Evolutionary conservation across 148 eudicot genomes (phyloP).

Genomic region (Heliosperma pusillum): DNA sequence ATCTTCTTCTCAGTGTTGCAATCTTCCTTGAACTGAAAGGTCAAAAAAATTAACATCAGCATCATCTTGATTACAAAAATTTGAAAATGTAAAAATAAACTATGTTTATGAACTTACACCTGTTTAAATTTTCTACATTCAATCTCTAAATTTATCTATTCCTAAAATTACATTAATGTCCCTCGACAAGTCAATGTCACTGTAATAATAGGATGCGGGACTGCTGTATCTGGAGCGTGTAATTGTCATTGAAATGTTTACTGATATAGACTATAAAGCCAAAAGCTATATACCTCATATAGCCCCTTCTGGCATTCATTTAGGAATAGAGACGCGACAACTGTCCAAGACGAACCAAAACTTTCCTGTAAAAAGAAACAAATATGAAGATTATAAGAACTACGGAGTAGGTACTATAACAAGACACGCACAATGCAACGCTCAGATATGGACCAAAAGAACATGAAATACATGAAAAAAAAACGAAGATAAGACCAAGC

Average conservation of each 20-base stretch:
- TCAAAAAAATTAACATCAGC: background rate
- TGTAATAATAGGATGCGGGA: background rate
- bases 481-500: slow-evolving; percentile 9
- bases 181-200: background rate
- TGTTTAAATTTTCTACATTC: background rate
- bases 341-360: slow-evolving; percentile 79
- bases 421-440: slow-evolving; percentile 1
- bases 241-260: background rate
- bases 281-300: slow-evolving; percentile 56
- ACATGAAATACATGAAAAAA: background rate
- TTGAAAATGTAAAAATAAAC: too few species aligned
- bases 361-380: slow-evolving; percentile 55
- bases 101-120: too few species aligned
- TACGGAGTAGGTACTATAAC: background rate
- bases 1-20: slow-evolving; percentile 94
- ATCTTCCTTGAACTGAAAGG: slow-evolving; percentile 79
- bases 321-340: slow-evolving; percentile 66
- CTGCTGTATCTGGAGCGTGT: background rate
- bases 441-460: background rate
- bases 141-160: background rate
- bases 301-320: slow-evolving; percentile 62
- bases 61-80: too few species aligned
- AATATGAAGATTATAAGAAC: background rate
- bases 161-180: background rate
- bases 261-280: background rate